A percentile compares a stretch with the other conserved stretches of the same genome.
These are phyloP conservation scores for Lachnellula cervina DNA, from an alignment of 2,329 filamentous ascomycete genomes.

Conservation along the genomic window DNA sequence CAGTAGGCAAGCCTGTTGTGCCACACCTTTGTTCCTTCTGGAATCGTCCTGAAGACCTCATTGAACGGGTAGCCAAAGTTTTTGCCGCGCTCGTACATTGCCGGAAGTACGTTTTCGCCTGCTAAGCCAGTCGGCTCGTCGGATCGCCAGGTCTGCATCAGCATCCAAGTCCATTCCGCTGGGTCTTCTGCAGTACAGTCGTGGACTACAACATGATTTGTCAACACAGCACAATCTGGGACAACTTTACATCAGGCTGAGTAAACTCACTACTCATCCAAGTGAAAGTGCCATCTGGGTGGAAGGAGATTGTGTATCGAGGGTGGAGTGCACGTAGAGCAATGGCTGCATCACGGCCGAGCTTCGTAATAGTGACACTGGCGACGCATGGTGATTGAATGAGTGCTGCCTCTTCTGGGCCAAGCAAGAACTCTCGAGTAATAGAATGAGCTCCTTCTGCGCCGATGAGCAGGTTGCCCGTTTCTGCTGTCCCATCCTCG, in stretches of 20 bases:
- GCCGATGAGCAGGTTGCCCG: constrained; percentile 72
- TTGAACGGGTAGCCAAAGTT: constrained; percentile 15
- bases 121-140: constrained; percentile 13
- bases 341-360: constrained; percentile 45
- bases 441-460: constrained; percentile 91
- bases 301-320: constrained; percentile 42
- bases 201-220: constrained; percentile 28
- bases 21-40: constrained; percentile 10
- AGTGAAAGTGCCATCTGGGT: constrained; percentile 35
- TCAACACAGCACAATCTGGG: background rate
- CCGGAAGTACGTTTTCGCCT: constrained; percentile 4
- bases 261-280: constrained; percentile 20
- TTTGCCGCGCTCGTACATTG: constrained; percentile 15
- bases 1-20: constrained; percentile 27
- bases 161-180: constrained; percentile 22
- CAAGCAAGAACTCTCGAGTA: constrained; percentile 79
- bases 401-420: constrained; percentile 32
- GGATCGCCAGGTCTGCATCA: constrained; percentile 22
- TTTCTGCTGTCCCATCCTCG: constrained; percentile 32
- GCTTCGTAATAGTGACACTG: constrained; percentile 35
- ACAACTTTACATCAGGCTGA: background rate
- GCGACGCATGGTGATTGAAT: constrained; percentile 35
- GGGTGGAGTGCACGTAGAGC: constrained; percentile 48
- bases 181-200: constrained; percentile 30
- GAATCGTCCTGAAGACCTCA: constrained; percentile 30